A percentile compares a stretch with the other conserved stretches of the same genome.
Evolutionary conservation across 768 basidiomycete genomes (phyloP).

Genomic region (Lactifluus hygrophoroides): DNA sequence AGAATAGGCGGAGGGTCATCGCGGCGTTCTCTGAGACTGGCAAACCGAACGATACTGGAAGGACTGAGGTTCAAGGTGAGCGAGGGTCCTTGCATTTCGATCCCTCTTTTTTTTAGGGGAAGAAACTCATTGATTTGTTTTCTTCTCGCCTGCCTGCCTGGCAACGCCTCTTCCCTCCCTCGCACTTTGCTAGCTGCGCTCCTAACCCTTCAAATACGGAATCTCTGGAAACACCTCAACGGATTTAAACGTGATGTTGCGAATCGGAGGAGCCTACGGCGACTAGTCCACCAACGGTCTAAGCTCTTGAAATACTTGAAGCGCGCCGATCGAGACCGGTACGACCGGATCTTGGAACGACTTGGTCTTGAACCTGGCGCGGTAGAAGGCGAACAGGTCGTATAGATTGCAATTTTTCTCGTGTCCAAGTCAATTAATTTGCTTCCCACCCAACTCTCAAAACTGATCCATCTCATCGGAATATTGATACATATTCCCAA

Average conservation of each 20-base stretch:
- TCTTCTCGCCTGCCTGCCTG: background rate
- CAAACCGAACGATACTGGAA: slow-evolving; percentile 56
- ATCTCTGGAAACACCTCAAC: slow-evolving; percentile 65
- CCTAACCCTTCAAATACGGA: slow-evolving; percentile 78
- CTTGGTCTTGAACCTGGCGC: slow-evolving; percentile 70
- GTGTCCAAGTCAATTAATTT: slow-evolving; percentile 25
- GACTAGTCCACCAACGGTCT: slow-evolving; percentile 75
- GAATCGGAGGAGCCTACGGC: slow-evolving; percentile 68
- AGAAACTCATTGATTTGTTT: background rate
- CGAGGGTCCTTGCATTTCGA: slow-evolving; percentile 34
- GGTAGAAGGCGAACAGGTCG: slow-evolving; percentile 85
- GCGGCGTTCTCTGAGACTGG: slow-evolving; percentile 64
- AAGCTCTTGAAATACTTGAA: slow-evolving; percentile 77
- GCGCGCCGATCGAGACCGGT: slow-evolving; percentile 52
- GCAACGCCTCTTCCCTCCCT: background rate
- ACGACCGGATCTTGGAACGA: slow-evolving; percentile 60
- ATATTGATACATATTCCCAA: too few species aligned
- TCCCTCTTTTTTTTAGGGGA: background rate
- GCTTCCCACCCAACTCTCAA: too few species aligned
- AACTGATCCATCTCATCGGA: too few species aligned
- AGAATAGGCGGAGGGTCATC: too few species aligned
- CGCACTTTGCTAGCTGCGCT: slow-evolving; percentile 56
- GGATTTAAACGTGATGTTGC: slow-evolving; percentile 65
- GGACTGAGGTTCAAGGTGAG: too few species aligned
- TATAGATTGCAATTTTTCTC: slow-evolving; percentile 39